phyloP scores from a whole-genome alignment of 2,329 filamentous ascomycete species.

The Oidium heveae region DNA sequence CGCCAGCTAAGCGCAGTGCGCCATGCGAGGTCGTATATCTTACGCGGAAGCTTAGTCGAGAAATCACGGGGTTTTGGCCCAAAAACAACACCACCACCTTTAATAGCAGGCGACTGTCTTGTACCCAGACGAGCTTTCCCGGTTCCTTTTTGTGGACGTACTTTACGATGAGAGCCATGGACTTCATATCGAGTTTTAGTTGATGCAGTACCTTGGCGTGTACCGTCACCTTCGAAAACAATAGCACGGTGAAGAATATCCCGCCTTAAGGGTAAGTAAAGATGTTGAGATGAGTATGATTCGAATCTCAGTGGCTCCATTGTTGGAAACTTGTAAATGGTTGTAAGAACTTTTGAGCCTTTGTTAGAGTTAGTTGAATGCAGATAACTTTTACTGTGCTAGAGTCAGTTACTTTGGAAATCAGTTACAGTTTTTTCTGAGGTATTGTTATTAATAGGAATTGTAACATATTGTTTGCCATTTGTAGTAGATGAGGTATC shows the following conservation, averaged over 20 bases:
- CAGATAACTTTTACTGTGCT: too few species aligned
- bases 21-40: constrained; percentile 91
- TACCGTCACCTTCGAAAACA: constrained; percentile 73
- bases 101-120: constrained; percentile 56
- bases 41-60: constrained; percentile 53
- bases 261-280: constrained; percentile 63
- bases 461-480: neutral
- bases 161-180: constrained; percentile 57
- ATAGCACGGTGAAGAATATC: constrained; percentile 86
- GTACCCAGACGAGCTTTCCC: constrained; percentile 58
- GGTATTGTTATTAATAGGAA: neutral
- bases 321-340: constrained; percentile 71
- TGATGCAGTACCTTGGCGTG: constrained; percentile 64
- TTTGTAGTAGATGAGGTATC: neutral
- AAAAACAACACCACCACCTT: constrained; percentile 67
- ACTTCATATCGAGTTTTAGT: constrained; percentile 67
- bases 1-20: constrained; percentile 81
- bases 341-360: constrained; percentile 48
- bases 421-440: too few species aligned
- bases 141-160: constrained; percentile 66
- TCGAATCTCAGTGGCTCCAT: constrained; percentile 63
- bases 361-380: neutral
- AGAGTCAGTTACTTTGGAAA: too few species aligned
- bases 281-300: constrained; percentile 56
- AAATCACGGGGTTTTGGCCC: constrained; percentile 91